Conservation (phyloP, 1,284 basidiomycete genomes). For the Uromyces viciae-fabae region DNA sequence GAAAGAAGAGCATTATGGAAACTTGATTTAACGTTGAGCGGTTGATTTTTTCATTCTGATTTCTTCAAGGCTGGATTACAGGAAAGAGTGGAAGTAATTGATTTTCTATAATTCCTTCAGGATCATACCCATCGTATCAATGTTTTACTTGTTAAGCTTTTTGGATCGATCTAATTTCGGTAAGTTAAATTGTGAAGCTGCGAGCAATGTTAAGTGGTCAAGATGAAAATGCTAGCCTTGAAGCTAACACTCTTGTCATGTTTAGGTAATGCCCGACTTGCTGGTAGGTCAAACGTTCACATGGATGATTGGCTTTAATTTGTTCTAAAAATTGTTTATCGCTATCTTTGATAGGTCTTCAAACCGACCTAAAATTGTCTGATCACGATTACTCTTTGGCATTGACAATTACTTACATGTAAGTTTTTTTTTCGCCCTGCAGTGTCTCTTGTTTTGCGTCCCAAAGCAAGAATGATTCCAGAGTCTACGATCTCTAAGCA, state of each 20-base stretch:
- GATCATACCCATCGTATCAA: background rate
- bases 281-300: background rate
- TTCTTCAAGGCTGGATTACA: no score
- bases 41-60: no score
- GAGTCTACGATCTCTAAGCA: background rate
- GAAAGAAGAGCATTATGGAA: slow-evolving; percentile 10
- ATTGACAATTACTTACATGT: background rate
- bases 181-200: background rate
- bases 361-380: background rate
- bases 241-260: background rate
- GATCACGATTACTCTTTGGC: slow-evolving; percentile 10
- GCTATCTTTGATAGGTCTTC: background rate
- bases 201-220: background rate
- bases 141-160: background rate
- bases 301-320: background rate
- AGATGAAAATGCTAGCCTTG: background rate
- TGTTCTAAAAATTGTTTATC: background rate
- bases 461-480: background rate
- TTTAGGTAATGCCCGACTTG: slow-evolving; percentile 28
- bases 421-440: background rate
- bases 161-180: slow-evolving; percentile 4
- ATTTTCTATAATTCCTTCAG: background rate
- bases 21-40: slow-evolving; percentile 12
- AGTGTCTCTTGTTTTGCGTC: background rate
- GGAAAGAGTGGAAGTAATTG: no score